phyloP scores from a whole-genome alignment of 2,329 filamentous ascomycete genomes.

The Ophiostoma australiae region DNA sequence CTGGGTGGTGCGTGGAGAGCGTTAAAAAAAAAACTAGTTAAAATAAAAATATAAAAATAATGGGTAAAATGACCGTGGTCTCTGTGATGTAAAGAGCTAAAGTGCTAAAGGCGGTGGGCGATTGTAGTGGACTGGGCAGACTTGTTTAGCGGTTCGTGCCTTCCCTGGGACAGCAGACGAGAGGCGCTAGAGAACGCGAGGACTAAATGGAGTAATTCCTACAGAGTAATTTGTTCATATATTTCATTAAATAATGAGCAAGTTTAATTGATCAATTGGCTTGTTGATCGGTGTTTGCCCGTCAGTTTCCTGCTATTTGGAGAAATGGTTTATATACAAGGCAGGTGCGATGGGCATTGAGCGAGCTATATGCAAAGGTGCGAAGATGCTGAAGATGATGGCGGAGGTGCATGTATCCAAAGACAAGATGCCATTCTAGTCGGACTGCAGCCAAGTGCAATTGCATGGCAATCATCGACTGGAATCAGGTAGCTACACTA shows the following conservation, averaged over 20 bases:
- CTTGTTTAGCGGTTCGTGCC: conserved; percentile 4
- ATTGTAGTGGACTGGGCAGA: neutral
- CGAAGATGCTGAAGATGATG: neutral
- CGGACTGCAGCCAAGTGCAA: too few relatives aligned
- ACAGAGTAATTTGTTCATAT: too few relatives aligned
- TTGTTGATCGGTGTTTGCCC: neutral
- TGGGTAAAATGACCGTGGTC: conserved; percentile 23
- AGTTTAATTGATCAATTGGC: neutral
- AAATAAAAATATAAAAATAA: conserved; percentile 25
- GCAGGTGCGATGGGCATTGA: neutral
- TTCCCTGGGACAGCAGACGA: neutral
- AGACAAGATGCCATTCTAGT: too few relatives aligned
- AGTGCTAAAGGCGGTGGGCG: conserved; percentile 1
- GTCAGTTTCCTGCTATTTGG: neutral
- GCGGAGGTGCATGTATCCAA: too few relatives aligned
- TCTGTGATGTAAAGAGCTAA: neutral
- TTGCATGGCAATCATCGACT: too few relatives aligned
- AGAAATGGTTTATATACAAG: neutral
- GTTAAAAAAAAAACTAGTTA: conserved; percentile 27
- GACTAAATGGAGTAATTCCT: neutral
- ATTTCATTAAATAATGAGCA: neutral
- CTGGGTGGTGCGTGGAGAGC: conserved; percentile 23
- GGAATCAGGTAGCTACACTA: too few relatives aligned
- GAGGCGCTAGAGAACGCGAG: neutral
- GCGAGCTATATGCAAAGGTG: neutral